Base-by-base conservation (phyloP, 192 early-diverging fungal species). In the Lunasporangiospora selenospora region DNA sequence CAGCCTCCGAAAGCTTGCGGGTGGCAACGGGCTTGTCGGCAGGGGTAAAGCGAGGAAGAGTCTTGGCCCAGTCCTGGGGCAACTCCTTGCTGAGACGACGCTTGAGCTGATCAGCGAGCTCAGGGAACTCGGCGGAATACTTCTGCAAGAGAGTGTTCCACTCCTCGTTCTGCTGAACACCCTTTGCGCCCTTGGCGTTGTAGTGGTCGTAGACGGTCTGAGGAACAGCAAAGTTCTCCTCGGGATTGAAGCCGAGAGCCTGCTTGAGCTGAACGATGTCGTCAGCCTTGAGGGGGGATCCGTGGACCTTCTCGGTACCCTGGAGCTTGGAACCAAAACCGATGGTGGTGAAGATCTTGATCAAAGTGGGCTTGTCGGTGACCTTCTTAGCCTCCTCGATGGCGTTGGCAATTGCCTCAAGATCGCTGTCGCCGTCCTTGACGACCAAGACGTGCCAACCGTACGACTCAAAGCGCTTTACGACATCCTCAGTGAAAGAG, bases 401-500 rank as follows among this genome's bases (percentile, higher is more conserved):
- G 50, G 96, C 96, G 26, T 80, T 77, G 39, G 85, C 73, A 37
- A 98, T 87, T 4, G 80, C 81, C 8, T 77, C 89, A 26, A 92
- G 65, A 64, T 96, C 93, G 75, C 71, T 76, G 79, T 98, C 89
- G 77, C 96, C 96, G 78, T 98, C 91, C 11, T 67, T 82, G 36
- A 98, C 80, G 47, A 80, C 53, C 63, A 84, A 75, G 24, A 90
- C 91, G 75, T 98, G 95, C 95, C 96, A 99, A 50, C 93, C 97
- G 75, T 97, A 99, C 41, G 97, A 61, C 71, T 92, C 89, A 77
- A 90, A 95, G 53, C 95, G 90, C 81, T 92, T 81, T 40, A 82
- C 78, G 44, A 95, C 94, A 67, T 98, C 91, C 77, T 98, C 95
- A 41, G 95, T 96, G 77, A 98, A 99, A n/a, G 93, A 91, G 26